Evolutionary conservation across 768 basidiomycete species (phyloP), one percentile per base, ranked within the genome.

Genomic region (Rhodotorula kratochvilovae): DNA sequence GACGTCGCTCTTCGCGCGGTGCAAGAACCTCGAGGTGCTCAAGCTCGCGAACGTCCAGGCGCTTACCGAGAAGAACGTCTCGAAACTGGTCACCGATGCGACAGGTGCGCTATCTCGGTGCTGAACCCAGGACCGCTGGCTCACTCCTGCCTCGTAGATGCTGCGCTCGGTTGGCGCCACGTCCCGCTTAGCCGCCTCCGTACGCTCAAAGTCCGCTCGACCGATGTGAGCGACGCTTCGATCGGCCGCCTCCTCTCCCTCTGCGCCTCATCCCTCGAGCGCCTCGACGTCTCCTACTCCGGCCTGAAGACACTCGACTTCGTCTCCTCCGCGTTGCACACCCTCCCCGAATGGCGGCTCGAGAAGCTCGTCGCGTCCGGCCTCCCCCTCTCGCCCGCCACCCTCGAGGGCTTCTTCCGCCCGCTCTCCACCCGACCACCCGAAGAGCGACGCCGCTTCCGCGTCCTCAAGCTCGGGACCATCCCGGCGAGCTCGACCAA

Each of bases 271-370:
- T 46, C 71, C 31, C 64, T 78, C 46, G 29, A 59, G 1, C 65
- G 46, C 15, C 77, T 78, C 73, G 77, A 78, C 63, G 61, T 78
- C 35, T 78, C 77, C 13, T 76, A 64, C 66, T 70, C 76, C 10
- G 36, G 19, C 13, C 62, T 73, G 55, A 63, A 65, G 17, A 65
- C 69, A 5, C 73, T 78, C 61, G 75, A 78, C 65, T 67, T 74
- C 48, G 45, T 78, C 36, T 68, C 71, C 8, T 55, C 60, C 10
- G 66, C 68, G 17, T 63, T 76, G 8, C 63, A 67, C 61, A 53
- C 72, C 23, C 54, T 67, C 21, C 67, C 68, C 1, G 54, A 12
- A 2, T 69, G 70, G 70, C 51, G 61, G 1, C 68, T 78, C 55
- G 68, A 61, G 39, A 78, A 78, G 56, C 70, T 78, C 62, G 67